phyloP scores from a whole-genome alignment of 352 stramenopile genomes.

The Globisporangium emineosum region DNA sequence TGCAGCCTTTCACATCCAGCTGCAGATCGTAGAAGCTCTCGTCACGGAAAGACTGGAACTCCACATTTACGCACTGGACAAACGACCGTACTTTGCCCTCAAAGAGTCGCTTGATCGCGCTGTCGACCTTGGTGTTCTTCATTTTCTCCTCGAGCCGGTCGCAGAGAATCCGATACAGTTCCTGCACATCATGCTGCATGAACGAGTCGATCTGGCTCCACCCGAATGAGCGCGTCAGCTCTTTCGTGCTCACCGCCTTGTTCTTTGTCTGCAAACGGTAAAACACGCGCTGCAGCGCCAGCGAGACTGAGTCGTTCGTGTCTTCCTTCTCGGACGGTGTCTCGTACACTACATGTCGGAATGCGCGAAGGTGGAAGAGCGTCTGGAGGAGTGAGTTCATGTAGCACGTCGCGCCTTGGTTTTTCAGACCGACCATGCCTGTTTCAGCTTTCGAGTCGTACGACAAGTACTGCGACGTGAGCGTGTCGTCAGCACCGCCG shows the following conservation, averaged over 20 bases:
- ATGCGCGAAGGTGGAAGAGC: conserved; percentile 86
- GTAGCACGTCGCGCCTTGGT: conserved; percentile 92
- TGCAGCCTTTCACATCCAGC: conserved; percentile 91
- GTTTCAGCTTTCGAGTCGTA: conserved; percentile 85
- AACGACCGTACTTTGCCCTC: conserved; percentile 88
- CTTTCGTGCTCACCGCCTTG: conserved; percentile 88
- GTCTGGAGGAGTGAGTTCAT: conserved; percentile 93
- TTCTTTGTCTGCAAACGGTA: conserved; percentile 70
- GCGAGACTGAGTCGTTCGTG: conserved; percentile 78
- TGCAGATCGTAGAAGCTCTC: conserved; percentile 93
- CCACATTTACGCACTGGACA: conserved; percentile 90
- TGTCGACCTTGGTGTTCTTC: conserved; percentile 84
- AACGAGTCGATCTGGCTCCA: conserved; percentile 91
- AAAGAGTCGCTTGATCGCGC: conserved; percentile 85
- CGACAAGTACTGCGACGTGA: conserved; percentile 28
- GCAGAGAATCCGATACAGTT: conserved; percentile 89
- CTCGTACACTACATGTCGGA: conserved; percentile 84
- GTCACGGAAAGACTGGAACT: conserved; percentile 85
- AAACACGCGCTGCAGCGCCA: conserved; percentile 85
- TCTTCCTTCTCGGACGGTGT: conserved; percentile 77
- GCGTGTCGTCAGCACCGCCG: conserved; percentile 7
- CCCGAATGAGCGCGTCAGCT: conserved; percentile 91
- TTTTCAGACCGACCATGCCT: conserved; percentile 87
- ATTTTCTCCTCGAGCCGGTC: conserved; percentile 93
- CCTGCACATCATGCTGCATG: conserved; percentile 93